Evolutionary conservation across 2,329 filamentous ascomycete genomes (phyloP), one percentile per base, ranked within the genome.

Genomic region (Aureobasidium subglaciale): DNA sequence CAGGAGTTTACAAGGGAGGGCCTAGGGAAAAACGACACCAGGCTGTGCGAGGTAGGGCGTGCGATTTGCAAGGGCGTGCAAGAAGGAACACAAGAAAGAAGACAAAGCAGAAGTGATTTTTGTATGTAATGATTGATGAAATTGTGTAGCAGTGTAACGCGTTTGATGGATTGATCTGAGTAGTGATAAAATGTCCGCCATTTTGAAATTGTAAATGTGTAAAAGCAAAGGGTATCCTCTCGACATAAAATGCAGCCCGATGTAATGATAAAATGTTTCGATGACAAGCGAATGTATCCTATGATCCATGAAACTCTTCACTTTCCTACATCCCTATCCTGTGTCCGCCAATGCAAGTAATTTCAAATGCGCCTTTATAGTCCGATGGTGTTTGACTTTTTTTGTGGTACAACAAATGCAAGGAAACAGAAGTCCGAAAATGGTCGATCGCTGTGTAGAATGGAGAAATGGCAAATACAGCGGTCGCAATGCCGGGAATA

Each of bases 201-300:
- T n/a, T 7, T 20, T 50, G 16, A 22, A 38, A 29, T 38, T 43
- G 24, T 13, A 53, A 24, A 40, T 9, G 15, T 6, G 20, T 27
- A 25, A 55, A 32, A 55, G 30, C 50, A 55, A 45, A 35, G 50
- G 50, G 50, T 55, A 55, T 55, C 50, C 50, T 55, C 50, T 55
- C n/a, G 6, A 22, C 40, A 42, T 24, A 42, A 53, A 37, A 55
- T 55, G 50, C 50, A 35, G 45, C 38, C n/a, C 38, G 22, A 32
- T 41, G 18, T 53, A n/a, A 53, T 34, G 49, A 41, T 34, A 22
- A 38, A 52, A 30, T 52, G 48, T 40, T 29, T 20, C 27, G 49
- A 53, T 53, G 49, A 42, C 49, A 55, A 55, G 50, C 50, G 50
- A 55, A 37, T 55, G 50, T 40, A 45, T 55, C 29, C 38, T 55